Evolutionary conservation across 169 alveolate species (phyloP).

Genomic region (Babesia bigemina): DNA sequence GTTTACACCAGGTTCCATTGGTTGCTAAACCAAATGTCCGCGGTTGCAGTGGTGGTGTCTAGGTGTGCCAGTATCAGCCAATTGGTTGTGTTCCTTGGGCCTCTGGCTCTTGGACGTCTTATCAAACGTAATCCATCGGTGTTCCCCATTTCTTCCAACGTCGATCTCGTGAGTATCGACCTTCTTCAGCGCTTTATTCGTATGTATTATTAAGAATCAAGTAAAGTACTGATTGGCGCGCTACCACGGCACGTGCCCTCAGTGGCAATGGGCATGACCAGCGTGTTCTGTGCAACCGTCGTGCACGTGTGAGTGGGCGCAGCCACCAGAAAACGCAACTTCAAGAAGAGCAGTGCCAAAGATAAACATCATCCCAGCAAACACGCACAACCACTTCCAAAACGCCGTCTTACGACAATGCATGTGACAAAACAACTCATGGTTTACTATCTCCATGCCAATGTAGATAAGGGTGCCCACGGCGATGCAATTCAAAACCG

Average conservation of each 20-base stretch:
- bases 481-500: slow-evolving; percentile 45
- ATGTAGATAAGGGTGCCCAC: slow-evolving; percentile 59
- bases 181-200: too few species aligned
- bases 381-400: slow-evolving; percentile 50
- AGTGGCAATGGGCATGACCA: neutral
- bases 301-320: slow-evolving; percentile 19
- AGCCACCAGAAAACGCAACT: slow-evolving; percentile 27
- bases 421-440: slow-evolving; percentile 50
- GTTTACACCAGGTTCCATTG: too few species aligned
- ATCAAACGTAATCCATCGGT: too few species aligned
- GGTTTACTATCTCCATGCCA: slow-evolving; percentile 56
- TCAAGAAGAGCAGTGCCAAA: slow-evolving; percentile 29
- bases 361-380: slow-evolving; percentile 31
- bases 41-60: too few species aligned
- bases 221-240: too few species aligned
- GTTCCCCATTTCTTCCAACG: too few species aligned
- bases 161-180: too few species aligned
- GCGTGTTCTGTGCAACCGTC: neutral
- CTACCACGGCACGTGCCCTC: neutral
- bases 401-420: slow-evolving; percentile 50
- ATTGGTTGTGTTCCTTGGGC: too few species aligned
- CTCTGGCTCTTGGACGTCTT: too few species aligned
- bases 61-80: too few species aligned
- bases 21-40: too few species aligned
- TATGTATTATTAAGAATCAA: too few species aligned